phyloP scores from a whole-genome alignment of 2,329 filamentous ascomycete genomes.

The Diaporthe sp. region DNA sequence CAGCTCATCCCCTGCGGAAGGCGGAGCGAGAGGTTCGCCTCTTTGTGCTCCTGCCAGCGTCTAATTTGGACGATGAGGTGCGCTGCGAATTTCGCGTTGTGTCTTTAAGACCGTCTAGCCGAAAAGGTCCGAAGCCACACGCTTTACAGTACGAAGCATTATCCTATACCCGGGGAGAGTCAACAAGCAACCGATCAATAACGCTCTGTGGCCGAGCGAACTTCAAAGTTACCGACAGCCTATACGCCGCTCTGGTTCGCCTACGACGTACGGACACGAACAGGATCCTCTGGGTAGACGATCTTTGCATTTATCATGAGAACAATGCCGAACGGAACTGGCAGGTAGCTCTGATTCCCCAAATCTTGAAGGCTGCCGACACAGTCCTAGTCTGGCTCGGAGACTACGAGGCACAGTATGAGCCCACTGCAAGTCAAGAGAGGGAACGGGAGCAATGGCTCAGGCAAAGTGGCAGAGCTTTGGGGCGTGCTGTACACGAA shows the following conservation, averaged over 20 bases:
- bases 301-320: slow-evolving; percentile 12
- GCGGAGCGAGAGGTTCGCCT: not conserved
- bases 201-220: not conserved
- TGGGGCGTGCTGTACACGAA: not conserved
- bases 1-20: not conserved
- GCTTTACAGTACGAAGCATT: not conserved
- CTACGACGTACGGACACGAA: not conserved
- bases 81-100: slow-evolving; percentile 1
- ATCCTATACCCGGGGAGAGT: not conserved
- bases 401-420: not conserved
- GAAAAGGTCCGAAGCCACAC: too few species aligned
- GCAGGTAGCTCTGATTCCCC: slow-evolving; percentile 1
- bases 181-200: not conserved
- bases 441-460: not conserved
- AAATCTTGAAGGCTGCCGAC: not conserved
- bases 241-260: slow-evolving; percentile 3
- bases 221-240: slow-evolving; percentile 4
- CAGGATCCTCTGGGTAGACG: slow-evolving; percentile 7
- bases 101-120: not conserved
- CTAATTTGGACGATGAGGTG: not conserved
- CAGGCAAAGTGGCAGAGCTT: not conserved
- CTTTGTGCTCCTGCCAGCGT: not conserved
- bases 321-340: slow-evolving; percentile 11
- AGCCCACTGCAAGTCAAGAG: not conserved
- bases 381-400: slow-evolving; percentile 14